phyloP scores from a whole-genome alignment of 495 filamentous ascomycete species.

The Penicillium lagena region DNA sequence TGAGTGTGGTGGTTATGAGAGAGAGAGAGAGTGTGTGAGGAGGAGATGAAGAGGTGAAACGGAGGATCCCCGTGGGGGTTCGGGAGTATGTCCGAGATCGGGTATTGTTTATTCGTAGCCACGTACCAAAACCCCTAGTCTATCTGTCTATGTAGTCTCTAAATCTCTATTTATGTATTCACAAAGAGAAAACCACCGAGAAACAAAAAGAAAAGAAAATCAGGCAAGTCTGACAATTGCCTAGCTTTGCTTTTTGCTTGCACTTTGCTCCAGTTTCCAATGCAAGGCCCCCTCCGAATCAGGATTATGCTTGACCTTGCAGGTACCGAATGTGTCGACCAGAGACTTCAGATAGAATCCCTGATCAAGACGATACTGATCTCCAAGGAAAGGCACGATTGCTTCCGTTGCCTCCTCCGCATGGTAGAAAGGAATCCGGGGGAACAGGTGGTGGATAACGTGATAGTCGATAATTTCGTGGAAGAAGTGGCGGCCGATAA shows the following conservation, averaged over 20 bases:
- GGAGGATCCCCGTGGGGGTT: no score
- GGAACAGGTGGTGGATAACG: constrained; percentile 84
- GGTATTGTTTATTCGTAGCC: no score
- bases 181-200: neutral
- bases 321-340: constrained; percentile 11
- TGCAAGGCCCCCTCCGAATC: constrained; percentile 12
- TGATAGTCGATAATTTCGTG: constrained; percentile 92
- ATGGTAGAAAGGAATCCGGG: constrained; percentile 83
- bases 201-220: neutral
- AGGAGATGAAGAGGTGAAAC: no score
- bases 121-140: no score
- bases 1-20: neutral
- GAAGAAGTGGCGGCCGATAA: constrained; percentile 78
- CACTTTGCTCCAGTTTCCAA: constrained; percentile 7
- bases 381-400: constrained; percentile 76
- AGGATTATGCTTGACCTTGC: constrained; percentile 11
- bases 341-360: constrained; percentile 13
- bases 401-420: constrained; percentile 83
- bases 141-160: no score
- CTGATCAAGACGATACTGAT: constrained; percentile 55
- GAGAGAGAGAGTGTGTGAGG: no score
- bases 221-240: neutral
- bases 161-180: no score
- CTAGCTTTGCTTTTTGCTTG: constrained; percentile 14
- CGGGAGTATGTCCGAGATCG: no score